phyloP scores from a whole-genome alignment of 129 eudicot species.

The Logfia minima region DNA sequence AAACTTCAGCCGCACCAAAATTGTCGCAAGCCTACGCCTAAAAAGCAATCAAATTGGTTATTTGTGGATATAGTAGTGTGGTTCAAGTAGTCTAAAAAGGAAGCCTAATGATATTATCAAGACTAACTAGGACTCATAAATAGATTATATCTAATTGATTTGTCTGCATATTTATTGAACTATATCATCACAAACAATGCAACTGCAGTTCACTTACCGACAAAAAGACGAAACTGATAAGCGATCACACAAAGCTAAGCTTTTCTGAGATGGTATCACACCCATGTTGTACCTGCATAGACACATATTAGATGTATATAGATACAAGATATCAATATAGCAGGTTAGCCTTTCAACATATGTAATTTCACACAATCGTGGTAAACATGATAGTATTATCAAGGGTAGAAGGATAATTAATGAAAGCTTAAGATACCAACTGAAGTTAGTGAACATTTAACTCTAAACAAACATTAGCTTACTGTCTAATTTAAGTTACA shows the following conservation, averaged over 20 bases:
- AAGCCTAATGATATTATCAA: background rate
- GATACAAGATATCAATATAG: background rate
- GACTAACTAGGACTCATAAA: background rate
- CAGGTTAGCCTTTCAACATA: background rate
- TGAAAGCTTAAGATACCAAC: background rate
- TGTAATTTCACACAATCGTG: background rate
- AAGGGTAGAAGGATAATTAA: background rate
- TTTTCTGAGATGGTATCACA: constrained; percentile 76
- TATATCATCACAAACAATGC: background rate
- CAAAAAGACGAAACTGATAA: constrained; percentile 84
- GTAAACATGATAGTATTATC: background rate
- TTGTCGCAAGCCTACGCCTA: constrained; percentile 79
- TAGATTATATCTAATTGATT: background rate
- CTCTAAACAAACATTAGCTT: background rate
- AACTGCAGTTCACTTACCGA: constrained; percentile 49
- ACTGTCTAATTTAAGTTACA: background rate
- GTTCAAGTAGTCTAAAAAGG: background rate
- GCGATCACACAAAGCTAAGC: constrained; percentile 75
- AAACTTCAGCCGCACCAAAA: constrained; percentile 65
- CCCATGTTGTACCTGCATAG: constrained; percentile 87
- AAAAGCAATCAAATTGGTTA: background rate
- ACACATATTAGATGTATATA: background rate
- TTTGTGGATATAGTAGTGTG: background rate
- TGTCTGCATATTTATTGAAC: background rate
- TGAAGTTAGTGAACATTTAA: background rate